Evolutionary conservation across 768 basidiomycete species (phyloP).

Genomic region (Leccinum ochraceum): DNA sequence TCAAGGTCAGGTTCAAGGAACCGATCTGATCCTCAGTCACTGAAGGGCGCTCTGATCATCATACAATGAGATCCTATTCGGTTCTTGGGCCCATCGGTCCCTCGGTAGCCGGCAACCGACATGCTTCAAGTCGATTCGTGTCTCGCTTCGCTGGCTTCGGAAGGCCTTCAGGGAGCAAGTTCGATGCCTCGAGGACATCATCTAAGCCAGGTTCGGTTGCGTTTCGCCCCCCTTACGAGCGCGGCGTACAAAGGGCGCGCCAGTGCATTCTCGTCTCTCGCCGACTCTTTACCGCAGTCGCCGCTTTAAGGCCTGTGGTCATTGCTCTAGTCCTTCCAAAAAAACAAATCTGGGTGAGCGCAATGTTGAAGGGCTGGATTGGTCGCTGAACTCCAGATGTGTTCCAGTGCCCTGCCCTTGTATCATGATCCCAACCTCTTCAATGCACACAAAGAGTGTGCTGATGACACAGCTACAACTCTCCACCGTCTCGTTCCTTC

Average conservation of each 20-base stretch:
- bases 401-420: neutral
- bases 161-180: neutral
- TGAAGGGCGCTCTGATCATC: neutral
- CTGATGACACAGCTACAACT: constrained; percentile 11
- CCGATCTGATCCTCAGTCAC: neutral
- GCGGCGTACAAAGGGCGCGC: neutral
- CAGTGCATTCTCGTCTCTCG: neutral
- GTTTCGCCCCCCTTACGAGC: constrained; percentile 1
- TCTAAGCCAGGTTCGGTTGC: constrained; percentile 2
- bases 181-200: constrained; percentile 6
- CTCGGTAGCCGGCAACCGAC: neutral
- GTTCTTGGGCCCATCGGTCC: neutral
- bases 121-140: neutral
- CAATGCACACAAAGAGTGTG: neutral
- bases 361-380: neutral
- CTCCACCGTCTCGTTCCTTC: constrained; percentile 20
- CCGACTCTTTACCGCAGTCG: neutral
- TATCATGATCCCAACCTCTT: neutral
- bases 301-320: neutral
- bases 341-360: neutral
- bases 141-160: neutral
- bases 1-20: too few species aligned
- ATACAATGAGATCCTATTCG: neutral
- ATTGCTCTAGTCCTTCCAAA: neutral
- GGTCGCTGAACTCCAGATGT: neutral